Evolutionary conservation across 176 grass and related monocot species (phyloP).

Genomic region (Metroxylon sagu): DNA sequence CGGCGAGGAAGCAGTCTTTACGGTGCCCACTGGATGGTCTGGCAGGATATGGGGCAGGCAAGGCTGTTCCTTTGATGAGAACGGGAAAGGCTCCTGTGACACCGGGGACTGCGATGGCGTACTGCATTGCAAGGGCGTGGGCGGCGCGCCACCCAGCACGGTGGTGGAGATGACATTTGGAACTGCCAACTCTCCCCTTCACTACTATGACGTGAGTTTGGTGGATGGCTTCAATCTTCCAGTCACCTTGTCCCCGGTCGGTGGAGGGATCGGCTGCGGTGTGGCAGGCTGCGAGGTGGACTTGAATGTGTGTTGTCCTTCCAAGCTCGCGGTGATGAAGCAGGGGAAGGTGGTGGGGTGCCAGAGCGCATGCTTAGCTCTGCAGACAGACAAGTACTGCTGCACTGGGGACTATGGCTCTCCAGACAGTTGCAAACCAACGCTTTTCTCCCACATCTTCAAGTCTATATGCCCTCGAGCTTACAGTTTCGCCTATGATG

Average conservation of each 20-base stretch:
- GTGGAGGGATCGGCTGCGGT: slow-evolving; percentile 66
- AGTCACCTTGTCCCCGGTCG: slow-evolving; percentile 57
- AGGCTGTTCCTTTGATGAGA: slow-evolving; percentile 60
- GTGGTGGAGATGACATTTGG: slow-evolving; percentile 91
- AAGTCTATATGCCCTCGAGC: slow-evolving; percentile 82
- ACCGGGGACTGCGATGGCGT: slow-evolving; percentile 28
- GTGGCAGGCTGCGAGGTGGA: slow-evolving; percentile 53
- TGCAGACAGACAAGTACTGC: slow-evolving; percentile 63
- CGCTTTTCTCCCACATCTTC: slow-evolving; percentile 72
- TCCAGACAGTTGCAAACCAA: slow-evolving; percentile 52
- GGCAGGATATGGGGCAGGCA: slow-evolving; percentile 71
- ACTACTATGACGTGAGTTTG: slow-evolving; percentile 72
- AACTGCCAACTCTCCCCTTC: slow-evolving; percentile 35
- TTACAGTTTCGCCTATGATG: slow-evolving; percentile 83
- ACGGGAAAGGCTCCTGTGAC: slow-evolving; percentile 28
- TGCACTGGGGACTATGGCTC: slow-evolving; percentile 61
- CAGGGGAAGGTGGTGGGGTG: slow-evolving; percentile 54
- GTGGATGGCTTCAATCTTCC: slow-evolving; percentile 88
- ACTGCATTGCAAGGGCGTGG: slow-evolving; percentile 22
- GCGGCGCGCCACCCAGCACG: slow-evolving; percentile 22
- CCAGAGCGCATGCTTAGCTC: slow-evolving; percentile 68
- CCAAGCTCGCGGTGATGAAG: slow-evolving; percentile 56
- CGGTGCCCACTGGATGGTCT: slow-evolving; percentile 63
- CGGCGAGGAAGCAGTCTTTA: slow-evolving; percentile 52
- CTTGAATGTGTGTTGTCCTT: slow-evolving; percentile 74